phyloP scores from a whole-genome alignment of 1,284 basidiomycete species.

The Puccinia novopanici region DNA sequence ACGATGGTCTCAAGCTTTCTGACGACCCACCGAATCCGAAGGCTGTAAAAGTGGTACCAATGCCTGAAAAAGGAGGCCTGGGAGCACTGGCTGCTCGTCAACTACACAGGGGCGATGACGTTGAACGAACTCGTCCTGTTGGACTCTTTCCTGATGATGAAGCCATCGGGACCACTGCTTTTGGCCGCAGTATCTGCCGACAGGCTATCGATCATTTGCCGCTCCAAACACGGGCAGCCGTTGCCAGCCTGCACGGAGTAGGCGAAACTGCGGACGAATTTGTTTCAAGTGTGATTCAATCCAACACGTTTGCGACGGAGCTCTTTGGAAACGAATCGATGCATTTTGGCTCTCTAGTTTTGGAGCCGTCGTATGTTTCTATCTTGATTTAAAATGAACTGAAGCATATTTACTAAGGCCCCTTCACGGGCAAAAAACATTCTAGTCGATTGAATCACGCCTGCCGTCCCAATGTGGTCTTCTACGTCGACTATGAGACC shows the following conservation, averaged over 20 bases:
- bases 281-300: slow-evolving; percentile 6
- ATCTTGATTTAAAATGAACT: background rate
- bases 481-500: slow-evolving; percentile 22
- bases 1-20: background rate
- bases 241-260: slow-evolving; percentile 26
- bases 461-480: slow-evolving; percentile 42
- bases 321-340: background rate
- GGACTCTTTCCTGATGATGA: background rate
- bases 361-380: slow-evolving; percentile 18
- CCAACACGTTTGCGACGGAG: slow-evolving; percentile 2
- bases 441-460: slow-evolving; percentile 47
- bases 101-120: slow-evolving; percentile 15
- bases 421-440: background rate
- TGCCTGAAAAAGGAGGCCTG: slow-evolving; percentile 38
- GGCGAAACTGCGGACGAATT: slow-evolving; percentile 25
- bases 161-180: background rate
- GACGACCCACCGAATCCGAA: slow-evolving; percentile 9
- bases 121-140: background rate
- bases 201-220: slow-evolving; percentile 40
- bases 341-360: slow-evolving; percentile 11
- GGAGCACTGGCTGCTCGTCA: slow-evolving; percentile 27
- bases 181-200: slow-evolving; percentile 1
- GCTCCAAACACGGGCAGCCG: slow-evolving; percentile 16
- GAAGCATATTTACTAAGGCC: background rate
- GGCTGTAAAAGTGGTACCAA: slow-evolving; percentile 23